Base-by-base conservation (phyloP, 2,329 filamentous ascomycete genomes). In the Phoma sp. region DNA sequence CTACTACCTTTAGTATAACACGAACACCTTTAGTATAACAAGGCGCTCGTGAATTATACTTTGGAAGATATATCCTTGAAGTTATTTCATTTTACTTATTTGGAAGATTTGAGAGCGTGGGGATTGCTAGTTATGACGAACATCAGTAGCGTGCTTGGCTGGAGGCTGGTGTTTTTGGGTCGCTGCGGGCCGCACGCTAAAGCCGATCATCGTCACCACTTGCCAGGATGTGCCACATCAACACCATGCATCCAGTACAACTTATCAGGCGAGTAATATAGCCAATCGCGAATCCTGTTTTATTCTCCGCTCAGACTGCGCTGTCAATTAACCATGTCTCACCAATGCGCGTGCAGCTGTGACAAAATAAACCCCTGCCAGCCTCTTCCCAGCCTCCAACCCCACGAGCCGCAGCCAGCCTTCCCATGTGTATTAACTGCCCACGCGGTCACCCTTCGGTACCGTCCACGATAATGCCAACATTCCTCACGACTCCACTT, bases 401-500 rank as follows among this genome's bases (percentile, higher is more conserved):
- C 56, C 38, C 49, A 46, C 30, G 29, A 34, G 47, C 29, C 21
- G 45, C 18, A 49, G 47, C 67, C 65, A 66, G 63, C 64, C 66
- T 61, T 66, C 60, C 51, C 60, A 56, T 56, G 59, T 61, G 47
- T 43, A 36, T 42, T 50, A 56, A 56, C 36, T 46, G 40, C 36
- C 40, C 47, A 42, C 47, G 29, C 40, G 36, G 45, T 33, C 45
- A 33, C 51, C 39, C 28, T 48, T 42, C 18, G 46, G 40, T 48
- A 46, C 55, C 56, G 15, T 39, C 39, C 28, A 54, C 29, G 47
- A 64, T 38, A 26, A 71, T 73, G 68, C 61, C 39, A 66, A 58
- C 62, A 64, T 62, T 59, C 60, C 56, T 60, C 62, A 66, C 62
- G 62, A 61, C 64, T 65, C 62, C 61, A 60, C 61, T 65, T 60